Percentiles rank a stretch among this genome's conserved stretches.
Evolutionary conservation across 2,329 filamentous ascomycete genomes (phyloP).

Genomic region (Colletotrichum sp.): DNA sequence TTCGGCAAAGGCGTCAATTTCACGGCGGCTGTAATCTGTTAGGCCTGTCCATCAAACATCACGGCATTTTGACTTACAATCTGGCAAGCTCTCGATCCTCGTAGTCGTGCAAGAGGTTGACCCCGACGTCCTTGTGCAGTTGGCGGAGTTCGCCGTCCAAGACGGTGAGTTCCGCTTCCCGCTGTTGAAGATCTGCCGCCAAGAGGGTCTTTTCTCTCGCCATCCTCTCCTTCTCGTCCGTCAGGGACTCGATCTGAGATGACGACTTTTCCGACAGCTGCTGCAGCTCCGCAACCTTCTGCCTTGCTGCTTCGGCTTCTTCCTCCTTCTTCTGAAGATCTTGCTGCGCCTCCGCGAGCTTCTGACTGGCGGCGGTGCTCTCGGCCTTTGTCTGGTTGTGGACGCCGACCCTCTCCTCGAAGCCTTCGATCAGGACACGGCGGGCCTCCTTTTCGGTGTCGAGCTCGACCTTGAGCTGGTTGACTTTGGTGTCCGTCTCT

Average conservation of each 20-base stretch:
- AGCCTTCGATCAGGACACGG: background rate
- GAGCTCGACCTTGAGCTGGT: slow-evolving; percentile 34
- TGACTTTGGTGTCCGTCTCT: slow-evolving; percentile 41
- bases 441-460: slow-evolving; percentile 19
- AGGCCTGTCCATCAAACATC: background rate
- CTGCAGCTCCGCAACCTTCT: background rate
- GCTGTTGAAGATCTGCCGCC: background rate
- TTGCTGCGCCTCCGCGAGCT: slow-evolving; percentile 23
- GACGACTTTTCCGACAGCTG: background rate
- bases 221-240: background rate
- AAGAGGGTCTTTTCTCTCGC: background rate
- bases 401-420: background rate
- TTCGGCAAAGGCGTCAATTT: slow-evolving; percentile 25
- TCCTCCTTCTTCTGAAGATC: slow-evolving; percentile 16
- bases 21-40: slow-evolving; percentile 22
- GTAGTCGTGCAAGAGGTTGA: slow-evolving; percentile 24
- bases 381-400: background rate
- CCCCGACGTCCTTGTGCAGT: slow-evolving; percentile 14
- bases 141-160: background rate
- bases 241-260: background rate
- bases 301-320: background rate
- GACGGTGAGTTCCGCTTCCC: background rate
- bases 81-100: slow-evolving; percentile 23
- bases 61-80: slow-evolving; percentile 20
- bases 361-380: slow-evolving; percentile 18